Evolutionary conservation across 805 yeast species (phyloP).

Genomic region (Metschnikowia vanudenii): DNA sequence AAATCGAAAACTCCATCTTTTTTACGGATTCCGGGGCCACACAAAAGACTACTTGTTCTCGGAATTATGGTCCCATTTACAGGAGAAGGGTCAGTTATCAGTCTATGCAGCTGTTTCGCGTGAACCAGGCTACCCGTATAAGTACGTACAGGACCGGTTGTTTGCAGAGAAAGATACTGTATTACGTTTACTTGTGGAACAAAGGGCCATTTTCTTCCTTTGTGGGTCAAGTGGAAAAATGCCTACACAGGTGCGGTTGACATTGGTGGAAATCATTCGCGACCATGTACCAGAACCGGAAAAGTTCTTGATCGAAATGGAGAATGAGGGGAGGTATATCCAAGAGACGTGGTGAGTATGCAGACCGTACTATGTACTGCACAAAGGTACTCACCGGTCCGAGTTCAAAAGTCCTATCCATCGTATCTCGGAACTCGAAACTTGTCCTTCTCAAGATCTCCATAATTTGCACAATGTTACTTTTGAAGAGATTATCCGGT

Average conservation of each 20-base stretch:
- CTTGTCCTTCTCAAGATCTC: no score
- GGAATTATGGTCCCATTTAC: constrained; percentile 47
- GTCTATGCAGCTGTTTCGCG: constrained; percentile 48
- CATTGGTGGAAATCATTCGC: constrained; percentile 64
- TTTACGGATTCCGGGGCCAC: constrained; percentile 71
- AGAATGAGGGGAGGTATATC: constrained; percentile 61
- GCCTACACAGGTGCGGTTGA: constrained; percentile 88
- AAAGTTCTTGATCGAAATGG: constrained; percentile 55
- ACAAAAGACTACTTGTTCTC: constrained; percentile 69
- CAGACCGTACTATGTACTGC: neutral
- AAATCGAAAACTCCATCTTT: constrained; percentile 46
- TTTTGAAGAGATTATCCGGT: neutral
- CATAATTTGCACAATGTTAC: neutral
- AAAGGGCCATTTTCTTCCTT: constrained; percentile 65
- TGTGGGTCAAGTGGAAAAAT: constrained; percentile 95
- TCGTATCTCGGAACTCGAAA: no score
- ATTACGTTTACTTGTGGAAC: constrained; percentile 50
- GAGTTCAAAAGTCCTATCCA: neutral
- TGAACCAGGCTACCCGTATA: constrained; percentile 38
- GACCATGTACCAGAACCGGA: constrained; percentile 46
- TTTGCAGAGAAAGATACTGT: constrained; percentile 50
- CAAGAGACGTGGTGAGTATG: constrained; percentile 81
- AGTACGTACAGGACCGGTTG: constrained; percentile 77
- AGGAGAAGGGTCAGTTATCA: constrained; percentile 32
- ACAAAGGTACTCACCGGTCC: neutral